Percentiles rank a stretch among this genome's conserved stretches.
Conservation (phyloP, 2,329 filamentous ascomycete species). For the Tolypocladium sp. region DNA sequence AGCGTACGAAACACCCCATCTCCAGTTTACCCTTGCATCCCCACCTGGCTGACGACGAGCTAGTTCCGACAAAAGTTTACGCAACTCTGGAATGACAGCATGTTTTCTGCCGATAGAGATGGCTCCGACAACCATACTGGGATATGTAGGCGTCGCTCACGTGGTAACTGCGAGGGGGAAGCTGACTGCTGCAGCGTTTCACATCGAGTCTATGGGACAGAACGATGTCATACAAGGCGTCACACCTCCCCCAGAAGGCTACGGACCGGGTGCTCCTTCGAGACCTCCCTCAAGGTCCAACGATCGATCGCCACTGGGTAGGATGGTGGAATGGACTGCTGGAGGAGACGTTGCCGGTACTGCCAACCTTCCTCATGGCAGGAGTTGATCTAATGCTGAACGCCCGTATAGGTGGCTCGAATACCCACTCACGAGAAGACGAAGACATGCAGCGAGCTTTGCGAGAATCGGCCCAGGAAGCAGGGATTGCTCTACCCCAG, state of each 20-base stretch:
- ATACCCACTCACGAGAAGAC: constrained; percentile 36
- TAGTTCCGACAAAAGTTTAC: constrained; percentile 40
- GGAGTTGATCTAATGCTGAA: not conserved
- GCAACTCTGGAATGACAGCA: constrained; percentile 42
- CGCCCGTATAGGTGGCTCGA: constrained; percentile 25
- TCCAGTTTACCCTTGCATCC: not conserved
- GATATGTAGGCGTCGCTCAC: constrained; percentile 28
- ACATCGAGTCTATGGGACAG: constrained; percentile 44
- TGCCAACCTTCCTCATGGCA: constrained; percentile 1
- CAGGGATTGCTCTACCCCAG: constrained; percentile 29
- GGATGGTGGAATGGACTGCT: constrained; percentile 36
- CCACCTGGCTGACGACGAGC: not conserved
- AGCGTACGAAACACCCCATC: constrained; percentile 13
- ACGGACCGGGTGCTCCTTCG: constrained; percentile 40
- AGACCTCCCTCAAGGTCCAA: constrained; percentile 54
- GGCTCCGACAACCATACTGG: constrained; percentile 31
- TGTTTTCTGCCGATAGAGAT: constrained; percentile 44
- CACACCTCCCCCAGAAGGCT: constrained; percentile 29
- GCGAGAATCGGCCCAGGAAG: constrained; percentile 44
- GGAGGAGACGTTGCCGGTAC: constrained; percentile 32
- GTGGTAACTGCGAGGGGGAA: not conserved
- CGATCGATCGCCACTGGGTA: constrained; percentile 46
- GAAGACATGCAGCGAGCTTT: constrained; percentile 47
- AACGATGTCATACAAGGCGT: constrained; percentile 32
- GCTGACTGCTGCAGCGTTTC: constrained; percentile 36